Evolutionary conservation across 176 grass and related monocot species (phyloP).

Genomic region (Raddia guianensis): DNA sequence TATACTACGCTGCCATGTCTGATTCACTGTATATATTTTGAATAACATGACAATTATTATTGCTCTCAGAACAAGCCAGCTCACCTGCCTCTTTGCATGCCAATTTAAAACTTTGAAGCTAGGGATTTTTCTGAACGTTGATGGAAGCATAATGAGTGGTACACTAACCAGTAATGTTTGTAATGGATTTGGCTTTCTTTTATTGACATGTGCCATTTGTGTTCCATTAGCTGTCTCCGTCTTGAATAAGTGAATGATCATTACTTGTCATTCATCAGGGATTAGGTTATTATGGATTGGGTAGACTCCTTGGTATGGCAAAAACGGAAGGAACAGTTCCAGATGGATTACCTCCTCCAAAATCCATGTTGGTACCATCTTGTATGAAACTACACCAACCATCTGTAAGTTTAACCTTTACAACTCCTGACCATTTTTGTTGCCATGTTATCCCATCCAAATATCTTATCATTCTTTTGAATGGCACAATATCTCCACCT

Average conservation of each 20-base stretch:
- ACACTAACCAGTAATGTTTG: conserved; percentile 24
- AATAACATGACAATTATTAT: neutral
- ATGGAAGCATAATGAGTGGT: neutral
- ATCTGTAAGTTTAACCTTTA: conserved; percentile 62
- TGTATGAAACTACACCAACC: conserved; percentile 63
- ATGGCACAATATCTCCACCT: neutral
- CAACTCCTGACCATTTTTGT: neutral
- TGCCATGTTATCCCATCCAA: neutral
- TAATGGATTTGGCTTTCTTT: neutral
- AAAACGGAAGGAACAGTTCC: conserved; percentile 68
- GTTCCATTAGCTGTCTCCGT: neutral
- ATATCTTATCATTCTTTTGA: neutral
- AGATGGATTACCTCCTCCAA: conserved; percentile 79
- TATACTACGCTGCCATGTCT: neutral
- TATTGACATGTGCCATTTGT: neutral
- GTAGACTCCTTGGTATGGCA: conserved; percentile 70
- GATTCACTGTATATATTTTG: neutral
- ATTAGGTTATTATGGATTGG: conserved; percentile 66
- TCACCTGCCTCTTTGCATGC: neutral
- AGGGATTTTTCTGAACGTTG: neutral
- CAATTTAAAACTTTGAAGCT: neutral
- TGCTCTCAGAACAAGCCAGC: neutral
- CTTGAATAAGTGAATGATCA: neutral
- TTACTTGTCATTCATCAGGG: conserved; percentile 41
- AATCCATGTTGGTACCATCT: conserved; percentile 66